These are phyloP conservation scores for Microcyclospora pomicola DNA, from an alignment of 2,329 filamentous ascomycete genomes.

Conservation along the genomic window DNA sequence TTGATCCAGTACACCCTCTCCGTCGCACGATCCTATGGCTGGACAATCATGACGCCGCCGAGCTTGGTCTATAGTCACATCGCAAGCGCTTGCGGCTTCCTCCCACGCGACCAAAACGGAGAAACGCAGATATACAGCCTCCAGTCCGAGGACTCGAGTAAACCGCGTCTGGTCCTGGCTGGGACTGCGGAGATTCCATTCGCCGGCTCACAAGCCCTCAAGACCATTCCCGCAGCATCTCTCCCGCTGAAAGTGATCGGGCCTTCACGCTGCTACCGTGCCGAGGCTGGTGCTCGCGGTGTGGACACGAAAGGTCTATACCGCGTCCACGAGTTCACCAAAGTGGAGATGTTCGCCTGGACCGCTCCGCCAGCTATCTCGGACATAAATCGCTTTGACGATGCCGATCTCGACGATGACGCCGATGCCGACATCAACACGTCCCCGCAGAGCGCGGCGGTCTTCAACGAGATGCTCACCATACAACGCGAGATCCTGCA, in stretches of 20 bases:
- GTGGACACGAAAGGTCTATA: conserved; percentile 89
- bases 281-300: conserved; percentile 82
- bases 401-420: conserved; percentile 7
- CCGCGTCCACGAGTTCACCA: conserved; percentile 95
- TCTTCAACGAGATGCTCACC: conserved; percentile 75
- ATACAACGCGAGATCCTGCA: conserved; percentile 76
- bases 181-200: conserved; percentile 92
- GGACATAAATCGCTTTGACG: conserved; percentile 15
- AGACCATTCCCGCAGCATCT: conserved; percentile 47
- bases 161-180: conserved; percentile 61
- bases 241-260: conserved; percentile 71
- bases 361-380: conserved; percentile 42
- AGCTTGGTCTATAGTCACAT: conserved; percentile 88
- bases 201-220: conserved; percentile 74
- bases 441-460: conserved; percentile 32
- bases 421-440: background rate
- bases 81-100: conserved; percentile 81
- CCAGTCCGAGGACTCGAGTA: conserved; percentile 39
- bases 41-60: conserved; percentile 69
- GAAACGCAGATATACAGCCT: conserved; percentile 87
- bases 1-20: conserved; percentile 73
- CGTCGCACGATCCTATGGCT: conserved; percentile 59
- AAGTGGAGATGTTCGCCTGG: conserved; percentile 97
- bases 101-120: conserved; percentile 75
- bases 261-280: conserved; percentile 83